phyloP scores from a whole-genome alignment of 2,329 filamentous ascomycete genomes.

The Nemania diffusa region DNA sequence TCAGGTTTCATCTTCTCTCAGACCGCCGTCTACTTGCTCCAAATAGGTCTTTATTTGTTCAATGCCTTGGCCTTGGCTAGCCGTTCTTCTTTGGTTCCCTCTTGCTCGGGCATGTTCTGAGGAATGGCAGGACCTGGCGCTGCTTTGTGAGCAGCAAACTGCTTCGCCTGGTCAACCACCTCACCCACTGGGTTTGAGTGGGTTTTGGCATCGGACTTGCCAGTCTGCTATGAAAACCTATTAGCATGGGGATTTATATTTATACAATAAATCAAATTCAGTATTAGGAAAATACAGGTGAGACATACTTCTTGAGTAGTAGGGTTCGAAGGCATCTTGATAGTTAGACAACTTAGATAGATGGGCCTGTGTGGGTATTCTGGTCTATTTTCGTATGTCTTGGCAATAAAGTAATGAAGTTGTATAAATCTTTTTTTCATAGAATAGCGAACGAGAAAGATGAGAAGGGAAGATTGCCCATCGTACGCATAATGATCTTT shows the following conservation, averaged over 20 bases:
- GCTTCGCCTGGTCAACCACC: conserved; percentile 48
- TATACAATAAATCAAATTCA: background rate
- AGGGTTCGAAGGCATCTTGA: conserved; percentile 45
- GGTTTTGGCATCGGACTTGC: conserved; percentile 52
- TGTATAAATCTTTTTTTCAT: background rate
- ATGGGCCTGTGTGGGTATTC: conserved; percentile 10
- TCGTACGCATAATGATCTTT: conserved; percentile 14
- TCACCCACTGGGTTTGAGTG: conserved; percentile 52
- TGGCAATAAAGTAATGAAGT: background rate
- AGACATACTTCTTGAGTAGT: conserved; percentile 43
- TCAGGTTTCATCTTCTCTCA: background rate
- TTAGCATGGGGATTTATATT: conserved; percentile 18
- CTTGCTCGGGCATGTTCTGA: conserved; percentile 64
- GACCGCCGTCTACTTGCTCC: background rate
- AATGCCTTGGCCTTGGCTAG: conserved; percentile 71
- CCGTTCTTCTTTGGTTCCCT: conserved; percentile 76
- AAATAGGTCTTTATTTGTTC: conserved; percentile 62
- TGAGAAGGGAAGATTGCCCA: background rate
- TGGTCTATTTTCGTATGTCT: conserved; percentile 14
- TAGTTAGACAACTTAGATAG: conserved; percentile 4
- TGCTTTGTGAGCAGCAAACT: conserved; percentile 62
- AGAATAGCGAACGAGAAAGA: background rate
- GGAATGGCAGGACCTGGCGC: conserved; percentile 68
- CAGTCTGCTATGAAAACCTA: conserved; percentile 36
- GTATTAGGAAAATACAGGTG: conserved; percentile 8